Base-by-base conservation (phyloP, 352 stramenopile genomes). In the Phytophthora pinifolia region DNA sequence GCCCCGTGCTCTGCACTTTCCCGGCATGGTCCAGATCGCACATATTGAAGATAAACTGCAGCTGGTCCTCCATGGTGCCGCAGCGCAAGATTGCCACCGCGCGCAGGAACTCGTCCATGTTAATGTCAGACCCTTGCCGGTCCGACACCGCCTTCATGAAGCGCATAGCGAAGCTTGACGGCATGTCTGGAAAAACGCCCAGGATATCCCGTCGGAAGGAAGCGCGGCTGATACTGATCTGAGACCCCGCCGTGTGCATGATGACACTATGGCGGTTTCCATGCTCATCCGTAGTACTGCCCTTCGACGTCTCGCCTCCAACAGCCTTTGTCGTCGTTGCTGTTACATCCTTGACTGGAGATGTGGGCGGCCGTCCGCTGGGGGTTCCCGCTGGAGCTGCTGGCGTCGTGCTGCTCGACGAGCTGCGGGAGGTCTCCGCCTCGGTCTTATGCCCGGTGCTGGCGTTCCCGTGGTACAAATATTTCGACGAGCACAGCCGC, bases 131-230 rank as follows among this genome's bases (percentile, higher is more conserved):
- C 15, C 81, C 77, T 61, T 92, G 82, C 7, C 83, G 85, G 32
- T 95, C 86, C 0, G 79, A 91, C 34, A 95, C 74, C 1, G 83
- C 83, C 58, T 95, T 95, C 76, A 94, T 92, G 46, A 95, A 91
- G 3, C 86, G 74, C 80, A 95, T 92, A 8, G 83, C 83, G 55
- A 95, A 94, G 51, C 80, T 94, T 20, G 86, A 95, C 10, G 86
- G 86, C 78, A 95, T 95, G 33, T 93, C 83, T 3, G 83, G 86
- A 29, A 94, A 95, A n/a, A 95, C 86, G 18, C 86, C 84, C 34
- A 95, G 73, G 35, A 95, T 88, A 47, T 95, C 83, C 7, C 83
- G 77, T 7, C 85, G 85, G 54, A 95, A 95, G 2, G 85, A 89
- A 45, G 83, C 79, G 20, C 84, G 83, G 34, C 74, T 93, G 53